phyloP scores from a whole-genome alignment of 2,329 filamentous ascomycete genomes.

The Chaetomiaceae sp. region DNA sequence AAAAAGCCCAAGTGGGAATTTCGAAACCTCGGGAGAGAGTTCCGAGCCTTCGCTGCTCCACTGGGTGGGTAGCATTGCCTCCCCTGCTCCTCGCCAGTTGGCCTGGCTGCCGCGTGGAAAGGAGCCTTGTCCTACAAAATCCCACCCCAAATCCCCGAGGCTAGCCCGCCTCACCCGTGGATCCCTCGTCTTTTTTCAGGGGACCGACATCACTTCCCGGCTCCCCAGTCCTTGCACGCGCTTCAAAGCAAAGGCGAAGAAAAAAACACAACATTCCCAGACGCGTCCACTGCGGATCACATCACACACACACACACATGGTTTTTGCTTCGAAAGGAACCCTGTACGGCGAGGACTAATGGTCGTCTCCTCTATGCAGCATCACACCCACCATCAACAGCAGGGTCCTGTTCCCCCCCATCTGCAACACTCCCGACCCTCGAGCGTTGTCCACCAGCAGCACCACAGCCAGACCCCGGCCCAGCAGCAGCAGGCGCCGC shows the following conservation, averaged over 20 bases:
- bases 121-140: constrained; percentile 26
- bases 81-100: constrained; percentile 19
- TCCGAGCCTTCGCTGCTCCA: constrained; percentile 31
- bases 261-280: constrained; percentile 27
- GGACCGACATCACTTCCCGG: constrained; percentile 28
- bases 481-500: constrained; percentile 51
- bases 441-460: constrained; percentile 70
- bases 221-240: constrained; percentile 33
- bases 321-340: constrained; percentile 22
- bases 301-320: constrained; percentile 21
- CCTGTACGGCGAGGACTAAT: constrained; percentile 44
- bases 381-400: constrained; percentile 69
- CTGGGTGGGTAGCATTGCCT: constrained; percentile 22
- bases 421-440: constrained; percentile 66
- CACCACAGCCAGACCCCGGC: constrained; percentile 63
- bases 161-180: constrained; percentile 47
- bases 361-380: constrained; percentile 62
- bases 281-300: constrained; percentile 24
- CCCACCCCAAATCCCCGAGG: constrained; percentile 35
- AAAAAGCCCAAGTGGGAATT: constrained; percentile 32
- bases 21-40: constrained; percentile 37
- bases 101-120: constrained; percentile 25
- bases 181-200: constrained; percentile 42
- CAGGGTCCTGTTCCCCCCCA: constrained; percentile 65
- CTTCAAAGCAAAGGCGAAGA: constrained; percentile 14